These are phyloP conservation scores for Auriculariales sp. DNA, from an alignment of 768 basidiomycete genomes.

Conservation along the genomic window DNA sequence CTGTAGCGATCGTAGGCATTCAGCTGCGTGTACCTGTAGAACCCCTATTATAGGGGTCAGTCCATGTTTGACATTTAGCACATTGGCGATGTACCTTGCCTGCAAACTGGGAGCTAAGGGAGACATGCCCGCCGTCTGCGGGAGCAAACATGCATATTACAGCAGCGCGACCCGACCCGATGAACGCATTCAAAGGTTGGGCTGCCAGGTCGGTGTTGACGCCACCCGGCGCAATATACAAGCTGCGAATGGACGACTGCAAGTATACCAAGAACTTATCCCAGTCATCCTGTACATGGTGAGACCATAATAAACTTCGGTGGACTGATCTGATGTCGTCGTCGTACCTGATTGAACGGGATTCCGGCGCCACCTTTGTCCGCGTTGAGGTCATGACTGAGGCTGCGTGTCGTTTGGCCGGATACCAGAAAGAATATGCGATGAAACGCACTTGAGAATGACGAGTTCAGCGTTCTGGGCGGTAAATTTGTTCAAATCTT, in stretches of 20 bases:
- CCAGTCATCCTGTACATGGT: not conserved
- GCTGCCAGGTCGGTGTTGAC: not conserved
- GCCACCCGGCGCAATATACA: not conserved
- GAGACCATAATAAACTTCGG: too few species aligned
- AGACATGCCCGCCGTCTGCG: not conserved
- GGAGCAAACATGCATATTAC: not conserved
- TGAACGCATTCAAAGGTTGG: not conserved
- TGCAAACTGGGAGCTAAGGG: not conserved
- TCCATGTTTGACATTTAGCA: too few species aligned
- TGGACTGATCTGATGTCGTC: too few species aligned
- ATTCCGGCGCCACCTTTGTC: not conserved
- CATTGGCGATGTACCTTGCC: too few species aligned
- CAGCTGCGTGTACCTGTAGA: not conserved
- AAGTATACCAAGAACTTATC: not conserved
- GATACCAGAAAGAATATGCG: too few species aligned
- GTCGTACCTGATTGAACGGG: too few species aligned
- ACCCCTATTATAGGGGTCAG: too few species aligned
- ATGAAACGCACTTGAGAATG: too few species aligned
- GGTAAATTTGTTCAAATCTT: not conserved
- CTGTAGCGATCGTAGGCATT: not conserved
- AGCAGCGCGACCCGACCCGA: not conserved
- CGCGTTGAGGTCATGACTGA: not conserved
- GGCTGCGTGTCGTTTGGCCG: too few species aligned
- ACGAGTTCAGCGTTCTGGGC: not conserved
- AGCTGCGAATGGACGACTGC: not conserved